Evolutionary conservation across 2,329 filamentous ascomycete species (phyloP).

Genomic region (Diaporthe citriasiana): DNA sequence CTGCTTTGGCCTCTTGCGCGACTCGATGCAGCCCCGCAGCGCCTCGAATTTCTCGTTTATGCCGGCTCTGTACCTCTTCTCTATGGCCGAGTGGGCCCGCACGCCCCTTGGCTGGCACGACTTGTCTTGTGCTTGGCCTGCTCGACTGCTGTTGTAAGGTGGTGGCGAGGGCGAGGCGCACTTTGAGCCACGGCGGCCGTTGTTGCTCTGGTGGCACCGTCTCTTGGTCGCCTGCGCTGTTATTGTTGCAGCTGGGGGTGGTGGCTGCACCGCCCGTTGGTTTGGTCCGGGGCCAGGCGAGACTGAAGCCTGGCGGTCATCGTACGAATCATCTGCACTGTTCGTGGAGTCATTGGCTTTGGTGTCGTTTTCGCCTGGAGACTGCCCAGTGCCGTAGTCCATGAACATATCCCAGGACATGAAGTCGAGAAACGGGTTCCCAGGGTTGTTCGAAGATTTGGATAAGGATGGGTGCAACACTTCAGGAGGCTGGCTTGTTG

Average conservation of each 20-base stretch:
- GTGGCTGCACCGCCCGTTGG: background rate
- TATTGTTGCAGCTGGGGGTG: background rate
- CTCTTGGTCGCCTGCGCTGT: background rate
- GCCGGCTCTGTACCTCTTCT: slow-evolving; percentile 8
- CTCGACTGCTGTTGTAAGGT: background rate
- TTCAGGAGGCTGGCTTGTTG: background rate
- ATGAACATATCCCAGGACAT: slow-evolving; percentile 24
- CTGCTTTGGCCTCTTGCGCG: slow-evolving; percentile 3
- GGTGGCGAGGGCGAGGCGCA: slow-evolving; percentile 7
- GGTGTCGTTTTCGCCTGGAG: background rate
- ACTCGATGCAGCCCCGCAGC: slow-evolving; percentile 16
- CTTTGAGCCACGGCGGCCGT: background rate
- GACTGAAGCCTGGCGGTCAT: background rate
- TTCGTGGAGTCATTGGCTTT: background rate
- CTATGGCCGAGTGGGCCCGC: slow-evolving; percentile 4
- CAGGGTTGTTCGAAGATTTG: background rate
- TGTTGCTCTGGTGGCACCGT: background rate
- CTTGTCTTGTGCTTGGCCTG: background rate
- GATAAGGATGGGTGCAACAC: background rate
- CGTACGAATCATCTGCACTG: slow-evolving; percentile 1
- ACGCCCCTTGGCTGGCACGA: background rate
- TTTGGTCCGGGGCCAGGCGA: background rate
- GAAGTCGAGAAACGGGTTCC: background rate
- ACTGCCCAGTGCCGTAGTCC: background rate
- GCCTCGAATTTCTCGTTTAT: slow-evolving; percentile 18